Evolutionary conservation across 2,329 filamentous ascomycete genomes (phyloP).

Genomic region (Harringtonia aguacate): DNA sequence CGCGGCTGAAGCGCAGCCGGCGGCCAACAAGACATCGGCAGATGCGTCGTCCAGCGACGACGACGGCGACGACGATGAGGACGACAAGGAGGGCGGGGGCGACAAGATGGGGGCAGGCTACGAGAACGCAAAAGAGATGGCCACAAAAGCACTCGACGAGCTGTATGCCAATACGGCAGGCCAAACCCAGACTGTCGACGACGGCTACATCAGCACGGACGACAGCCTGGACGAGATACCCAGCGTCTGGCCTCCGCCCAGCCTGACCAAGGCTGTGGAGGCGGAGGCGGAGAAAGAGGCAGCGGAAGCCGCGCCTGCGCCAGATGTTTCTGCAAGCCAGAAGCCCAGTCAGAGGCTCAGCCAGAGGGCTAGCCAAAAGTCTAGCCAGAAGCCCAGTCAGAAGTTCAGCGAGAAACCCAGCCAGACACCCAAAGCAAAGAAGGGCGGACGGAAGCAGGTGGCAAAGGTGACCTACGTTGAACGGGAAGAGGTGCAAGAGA

Average conservation of each 20-base stretch:
- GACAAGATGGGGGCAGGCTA: background rate
- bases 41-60: background rate
- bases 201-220: background rate
- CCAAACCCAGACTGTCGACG: background rate
- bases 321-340: background rate
- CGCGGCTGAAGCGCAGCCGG: background rate
- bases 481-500: too few relatives aligned
- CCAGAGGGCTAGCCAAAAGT: too few relatives aligned
- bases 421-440: background rate
- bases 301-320: too few relatives aligned
- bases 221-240: conserved; percentile 3
- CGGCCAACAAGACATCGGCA: background rate
- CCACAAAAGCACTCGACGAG: background rate
- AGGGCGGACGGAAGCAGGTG: background rate
- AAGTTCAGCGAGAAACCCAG: background rate
- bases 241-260: background rate
- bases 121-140: background rate
- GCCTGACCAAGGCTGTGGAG: background rate
- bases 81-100: background rate
- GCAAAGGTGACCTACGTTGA: background rate
- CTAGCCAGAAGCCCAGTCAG: too few relatives aligned
- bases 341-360: too few relatives aligned
- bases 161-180: background rate
- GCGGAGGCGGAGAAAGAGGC: background rate
- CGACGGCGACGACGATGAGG: background rate